A percentile compares a stretch with the other conserved stretches of the same genome.
These are phyloP conservation scores for Cicer judaicum DNA, from an alignment of 306 rosid species.

Conservation along the genomic window DNA sequence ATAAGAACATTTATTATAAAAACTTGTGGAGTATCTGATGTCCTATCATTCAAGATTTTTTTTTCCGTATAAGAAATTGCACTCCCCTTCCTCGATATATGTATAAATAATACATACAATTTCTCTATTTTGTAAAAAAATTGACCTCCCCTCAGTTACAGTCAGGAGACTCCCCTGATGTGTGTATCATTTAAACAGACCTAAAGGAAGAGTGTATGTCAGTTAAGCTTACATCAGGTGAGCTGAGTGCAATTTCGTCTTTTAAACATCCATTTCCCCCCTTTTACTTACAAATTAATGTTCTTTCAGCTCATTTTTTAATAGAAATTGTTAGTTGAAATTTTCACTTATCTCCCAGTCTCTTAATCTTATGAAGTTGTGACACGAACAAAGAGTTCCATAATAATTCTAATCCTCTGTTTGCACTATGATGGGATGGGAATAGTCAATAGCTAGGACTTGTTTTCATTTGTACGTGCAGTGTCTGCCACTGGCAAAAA, in stretches of 20 bases:
- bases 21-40: neutral
- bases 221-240: neutral
- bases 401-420: slow-evolving; percentile 12
- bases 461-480: neutral
- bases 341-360: neutral
- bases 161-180: neutral
- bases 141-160: neutral
- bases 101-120: neutral
- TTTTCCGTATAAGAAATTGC: neutral
- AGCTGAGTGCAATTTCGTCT: neutral
- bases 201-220: neutral
- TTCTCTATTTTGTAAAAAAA: neutral
- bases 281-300: neutral
- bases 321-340: neutral
- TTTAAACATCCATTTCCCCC: neutral
- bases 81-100: neutral
- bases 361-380: slow-evolving; percentile 8
- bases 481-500: slow-evolving; percentile 7
- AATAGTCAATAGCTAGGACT: slow-evolving; percentile 3
- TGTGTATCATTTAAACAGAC: neutral
- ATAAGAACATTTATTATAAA: slow-evolving; percentile 4
- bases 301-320: slow-evolving; percentile 8
- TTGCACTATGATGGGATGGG: slow-evolving; percentile 30
- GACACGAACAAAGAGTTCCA: slow-evolving; percentile 16
- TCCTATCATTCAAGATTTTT: slow-evolving; percentile 27